Percentiles rank a stretch among this genome's conserved stretches.
Conservation (phyloP, 2,329 filamentous ascomycete species). For the Sphaerostilbella broomeana region DNA sequence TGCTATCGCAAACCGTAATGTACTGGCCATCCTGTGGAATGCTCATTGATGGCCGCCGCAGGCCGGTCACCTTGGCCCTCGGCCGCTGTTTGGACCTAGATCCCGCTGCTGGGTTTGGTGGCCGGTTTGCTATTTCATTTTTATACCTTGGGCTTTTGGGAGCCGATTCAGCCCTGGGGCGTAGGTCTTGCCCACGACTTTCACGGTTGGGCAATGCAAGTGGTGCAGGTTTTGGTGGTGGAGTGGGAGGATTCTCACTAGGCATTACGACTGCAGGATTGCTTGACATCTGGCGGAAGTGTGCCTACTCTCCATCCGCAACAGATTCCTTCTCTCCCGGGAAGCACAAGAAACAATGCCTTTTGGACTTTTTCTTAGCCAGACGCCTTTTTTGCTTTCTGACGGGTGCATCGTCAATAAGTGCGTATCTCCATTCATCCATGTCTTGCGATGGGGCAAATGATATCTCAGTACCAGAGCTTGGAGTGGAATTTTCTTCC, state of each 20-base stretch:
- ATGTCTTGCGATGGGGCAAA: slow-evolving; percentile 25
- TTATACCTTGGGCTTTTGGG: slow-evolving; percentile 8
- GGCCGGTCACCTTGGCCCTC: slow-evolving; percentile 8
- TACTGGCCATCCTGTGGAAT: slow-evolving; percentile 3
- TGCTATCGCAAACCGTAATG: background rate
- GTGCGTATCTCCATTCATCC: slow-evolving; percentile 29
- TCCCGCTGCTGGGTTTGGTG: too few relatives aligned
- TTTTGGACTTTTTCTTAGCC: slow-evolving; percentile 9
- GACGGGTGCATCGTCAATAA: slow-evolving; percentile 25
- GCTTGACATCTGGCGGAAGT: slow-evolving; percentile 15
- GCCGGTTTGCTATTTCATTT: too few relatives aligned
- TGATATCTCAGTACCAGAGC: slow-evolving; percentile 25
- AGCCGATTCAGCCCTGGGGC: slow-evolving; percentile 7
- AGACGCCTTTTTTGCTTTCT: slow-evolving; percentile 17
- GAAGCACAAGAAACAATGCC: slow-evolving; percentile 27
- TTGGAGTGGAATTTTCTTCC: slow-evolving; percentile 18
- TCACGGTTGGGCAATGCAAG: slow-evolving; percentile 3
- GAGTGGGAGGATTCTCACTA: slow-evolving; percentile 6
- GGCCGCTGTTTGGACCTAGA: slow-evolving; percentile 1
- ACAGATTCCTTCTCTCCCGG: slow-evolving; percentile 18
- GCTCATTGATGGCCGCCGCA: slow-evolving; percentile 12
- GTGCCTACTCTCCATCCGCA: slow-evolving; percentile 20
- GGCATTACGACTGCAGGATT: slow-evolving; percentile 5
- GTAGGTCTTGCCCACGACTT: background rate
- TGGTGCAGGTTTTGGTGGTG: slow-evolving; percentile 10